A percentile compares a stretch with the other conserved stretches of the same genome.
phyloP scores from a whole-genome alignment of 768 basidiomycete species.

The Lepiota venenata region DNA sequence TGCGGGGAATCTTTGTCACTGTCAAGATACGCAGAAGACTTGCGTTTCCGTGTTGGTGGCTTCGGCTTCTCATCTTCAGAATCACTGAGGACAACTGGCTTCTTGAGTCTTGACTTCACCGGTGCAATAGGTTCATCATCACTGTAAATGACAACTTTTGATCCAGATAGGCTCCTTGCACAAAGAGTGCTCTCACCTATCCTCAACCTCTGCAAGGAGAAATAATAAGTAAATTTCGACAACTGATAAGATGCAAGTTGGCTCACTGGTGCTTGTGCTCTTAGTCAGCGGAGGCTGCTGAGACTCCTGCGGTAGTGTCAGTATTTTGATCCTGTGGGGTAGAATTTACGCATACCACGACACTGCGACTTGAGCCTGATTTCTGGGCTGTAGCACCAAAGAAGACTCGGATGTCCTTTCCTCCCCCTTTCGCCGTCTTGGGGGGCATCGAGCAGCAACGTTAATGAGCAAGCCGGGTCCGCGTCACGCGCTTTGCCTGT shows the following conservation, averaged over 20 bases:
- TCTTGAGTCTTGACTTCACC: conserved; percentile 11
- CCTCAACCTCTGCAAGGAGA: background rate
- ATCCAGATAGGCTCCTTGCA: conserved; percentile 5
- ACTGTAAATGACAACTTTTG: conserved; percentile 21
- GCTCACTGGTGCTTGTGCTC: background rate
- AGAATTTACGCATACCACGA: background rate
- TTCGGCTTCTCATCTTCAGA: conserved; percentile 33
- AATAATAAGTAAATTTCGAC: background rate
- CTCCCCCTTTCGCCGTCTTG: conserved; percentile 21
- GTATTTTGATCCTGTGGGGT: background rate
- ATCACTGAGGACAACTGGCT: conserved; percentile 21
- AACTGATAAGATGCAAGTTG: background rate
- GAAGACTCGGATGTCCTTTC: conserved; percentile 37
- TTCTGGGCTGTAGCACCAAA: conserved; percentile 23
- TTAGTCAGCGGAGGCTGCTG: conserved; percentile 1
- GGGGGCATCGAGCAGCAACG: background rate
- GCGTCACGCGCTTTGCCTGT: background rate
- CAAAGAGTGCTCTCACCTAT: background rate
- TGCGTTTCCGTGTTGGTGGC: conserved; percentile 1
- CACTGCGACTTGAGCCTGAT: conserved; percentile 7
- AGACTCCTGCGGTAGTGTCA: background rate
- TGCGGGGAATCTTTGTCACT: conserved; percentile 32
- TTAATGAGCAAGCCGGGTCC: no score
- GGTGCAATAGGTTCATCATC: conserved; percentile 25
- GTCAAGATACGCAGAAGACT: background rate